These are phyloP conservation scores for Cryphonectria parasitica DNA, from an alignment of 2,329 filamentous ascomycete species.

Conservation along the genomic window DNA sequence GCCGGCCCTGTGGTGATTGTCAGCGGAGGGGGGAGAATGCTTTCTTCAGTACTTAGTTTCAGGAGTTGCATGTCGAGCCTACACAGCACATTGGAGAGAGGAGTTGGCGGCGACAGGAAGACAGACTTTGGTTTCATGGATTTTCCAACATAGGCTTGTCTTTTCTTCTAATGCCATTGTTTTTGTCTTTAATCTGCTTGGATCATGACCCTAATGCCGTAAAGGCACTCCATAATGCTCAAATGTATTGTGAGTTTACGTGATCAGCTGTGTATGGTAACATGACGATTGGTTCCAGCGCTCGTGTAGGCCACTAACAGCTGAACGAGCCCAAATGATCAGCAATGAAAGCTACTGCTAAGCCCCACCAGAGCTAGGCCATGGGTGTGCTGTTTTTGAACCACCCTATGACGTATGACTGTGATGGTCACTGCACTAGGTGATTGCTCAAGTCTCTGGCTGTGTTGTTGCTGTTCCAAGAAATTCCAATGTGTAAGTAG, in stretches of 20 bases:
- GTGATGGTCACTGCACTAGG: constrained; percentile 4
- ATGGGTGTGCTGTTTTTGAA: too few species aligned
- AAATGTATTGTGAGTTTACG: too few species aligned
- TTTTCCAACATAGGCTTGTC: background rate
- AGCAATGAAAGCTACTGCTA: background rate
- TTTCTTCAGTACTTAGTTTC: background rate
- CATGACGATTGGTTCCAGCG: background rate
- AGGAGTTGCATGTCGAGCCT: constrained; percentile 1
- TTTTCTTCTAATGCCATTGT: background rate
- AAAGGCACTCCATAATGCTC: background rate
- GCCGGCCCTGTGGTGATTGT: background rate
- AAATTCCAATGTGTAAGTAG: background rate
- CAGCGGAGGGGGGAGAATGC: background rate
- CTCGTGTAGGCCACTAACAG: background rate
- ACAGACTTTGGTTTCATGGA: background rate
- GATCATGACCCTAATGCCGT: background rate
- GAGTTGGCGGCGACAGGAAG: constrained; percentile 13
- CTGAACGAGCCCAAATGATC: background rate
- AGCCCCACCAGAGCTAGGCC: constrained; percentile 5
- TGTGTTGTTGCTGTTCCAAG: background rate
- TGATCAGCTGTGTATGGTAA: background rate
- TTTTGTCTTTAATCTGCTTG: background rate
- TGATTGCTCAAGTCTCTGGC: background rate
- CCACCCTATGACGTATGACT: constrained; percentile 7
- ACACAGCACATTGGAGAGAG: constrained; percentile 2